These are phyloP conservation scores for Schizonepeta tenuifolia DNA, from an alignment of 257 asterid species.

Conservation along the genomic window DNA sequence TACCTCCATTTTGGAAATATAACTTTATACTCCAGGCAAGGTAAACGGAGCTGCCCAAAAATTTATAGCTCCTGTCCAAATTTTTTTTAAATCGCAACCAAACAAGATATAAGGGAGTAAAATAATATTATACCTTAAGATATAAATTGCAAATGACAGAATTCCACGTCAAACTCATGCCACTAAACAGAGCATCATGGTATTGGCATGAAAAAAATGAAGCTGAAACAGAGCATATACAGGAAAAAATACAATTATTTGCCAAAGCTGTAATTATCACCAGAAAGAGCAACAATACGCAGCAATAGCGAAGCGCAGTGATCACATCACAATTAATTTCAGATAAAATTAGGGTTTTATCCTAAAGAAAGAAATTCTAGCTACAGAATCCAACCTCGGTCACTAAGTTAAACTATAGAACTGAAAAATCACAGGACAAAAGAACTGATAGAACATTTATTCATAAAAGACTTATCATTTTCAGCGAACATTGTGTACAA, in stretches of 20 bases:
- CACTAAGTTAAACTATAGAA: slow-evolving; percentile 7
- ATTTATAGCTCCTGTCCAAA: too few species aligned
- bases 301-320: neutral
- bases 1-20: too few species aligned
- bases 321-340: neutral
- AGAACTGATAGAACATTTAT: neutral
- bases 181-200: neutral
- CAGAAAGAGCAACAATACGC: neutral
- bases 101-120: too few species aligned
- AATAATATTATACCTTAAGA: too few species aligned
- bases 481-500: neutral
- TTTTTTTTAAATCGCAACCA: too few species aligned
- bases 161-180: neutral
- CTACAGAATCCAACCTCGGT: neutral
- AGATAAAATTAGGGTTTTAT: neutral
- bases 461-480: neutral
- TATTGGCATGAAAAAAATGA: neutral
- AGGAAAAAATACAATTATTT: neutral
- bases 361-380: neutral
- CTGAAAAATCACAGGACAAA: neutral
- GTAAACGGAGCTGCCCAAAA: too few species aligned
- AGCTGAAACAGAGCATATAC: neutral
- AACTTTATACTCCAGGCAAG: too few species aligned
- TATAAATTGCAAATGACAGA: neutral
- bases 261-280: slow-evolving; percentile 1